Evolutionary conservation across 169 alveolate species (phyloP), one percentile per base, ranked within the genome.

Genomic region (Theileria parva): DNA sequence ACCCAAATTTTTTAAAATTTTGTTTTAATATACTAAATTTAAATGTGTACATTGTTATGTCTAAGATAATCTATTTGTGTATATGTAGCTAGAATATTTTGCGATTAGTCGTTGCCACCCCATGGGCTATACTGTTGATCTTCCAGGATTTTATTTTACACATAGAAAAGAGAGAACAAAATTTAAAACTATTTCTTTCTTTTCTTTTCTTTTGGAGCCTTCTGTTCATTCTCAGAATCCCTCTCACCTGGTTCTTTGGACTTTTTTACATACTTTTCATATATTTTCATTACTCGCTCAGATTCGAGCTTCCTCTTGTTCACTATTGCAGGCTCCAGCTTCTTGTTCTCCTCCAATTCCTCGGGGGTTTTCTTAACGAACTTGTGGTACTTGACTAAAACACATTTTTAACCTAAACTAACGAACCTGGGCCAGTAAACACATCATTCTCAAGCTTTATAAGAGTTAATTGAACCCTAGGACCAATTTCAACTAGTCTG

Each of bases 401-500:
- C 11, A 48, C 32, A 25, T 2, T 57, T 21, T 57, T 57, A 57
- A 57, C 11, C 2, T n/a, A 57, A 57, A 6, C 0, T 21, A 13
- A 57, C 66, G 2, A 57, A 57, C 66, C 66, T 57, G 51, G 81
- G 39, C 93, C 93, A 17, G 88, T 69, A 48, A 85, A 88, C 5
- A 85, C 92, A 30, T 83, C 93, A 28, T 81, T 90, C 37, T 86
- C 87, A 3, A 88, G 50, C 77, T 88, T 88, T 37, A 88, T 78
- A 50, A 86, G 74, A 19, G 78, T 75, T 60, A 88, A 74, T 23
- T 80, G 65, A 37, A 88, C 70, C 55, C 93, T 81, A 27, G 93
- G 93, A 13, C 93, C 93, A 11, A 85, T 80, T 50, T 88, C 93
- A 37, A 74, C 79, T 44, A 88, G 80, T 15, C 88, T 81, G 28